These are phyloP conservation scores for Pseudognaphalium luteoalbum DNA, from an alignment of 129 eudicot species.

Conservation along the genomic window DNA sequence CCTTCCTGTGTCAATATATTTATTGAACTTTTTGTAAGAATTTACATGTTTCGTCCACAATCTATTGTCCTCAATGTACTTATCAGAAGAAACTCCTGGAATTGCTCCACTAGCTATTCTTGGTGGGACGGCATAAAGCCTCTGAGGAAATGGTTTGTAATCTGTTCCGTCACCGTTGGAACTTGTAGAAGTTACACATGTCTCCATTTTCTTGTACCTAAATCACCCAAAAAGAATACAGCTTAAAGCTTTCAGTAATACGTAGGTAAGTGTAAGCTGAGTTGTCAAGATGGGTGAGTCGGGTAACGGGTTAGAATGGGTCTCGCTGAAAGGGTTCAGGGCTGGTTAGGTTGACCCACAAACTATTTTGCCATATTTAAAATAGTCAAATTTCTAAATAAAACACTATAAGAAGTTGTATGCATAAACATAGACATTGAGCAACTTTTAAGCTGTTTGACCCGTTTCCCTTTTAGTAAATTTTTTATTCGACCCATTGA, in stretches of 20 bases:
- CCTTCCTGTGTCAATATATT: constrained; percentile 26
- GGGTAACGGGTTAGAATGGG: background rate
- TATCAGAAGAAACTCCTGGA: constrained; percentile 35
- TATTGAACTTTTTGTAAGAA: constrained; percentile 25
- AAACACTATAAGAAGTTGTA: background rate
- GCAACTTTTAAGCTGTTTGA: background rate
- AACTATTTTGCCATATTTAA: background rate
- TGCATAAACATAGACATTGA: background rate
- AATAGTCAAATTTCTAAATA: background rate
- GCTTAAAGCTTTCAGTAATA: background rate
- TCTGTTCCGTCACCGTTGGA: constrained; percentile 3
- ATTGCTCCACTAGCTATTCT: constrained; percentile 30
- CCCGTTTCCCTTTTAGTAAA: background rate
- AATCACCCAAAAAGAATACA: background rate
- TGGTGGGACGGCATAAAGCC: constrained; percentile 36
- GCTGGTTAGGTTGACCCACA: background rate
- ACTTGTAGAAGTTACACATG: constrained; percentile 26
- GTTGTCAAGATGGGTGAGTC: background rate
- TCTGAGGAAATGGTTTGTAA: constrained; percentile 29
- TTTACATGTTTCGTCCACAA: constrained; percentile 37
- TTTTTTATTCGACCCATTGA: background rate
- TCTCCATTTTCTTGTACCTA: constrained; percentile 42
- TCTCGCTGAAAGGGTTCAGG: background rate
- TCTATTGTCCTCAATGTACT: constrained; percentile 23
- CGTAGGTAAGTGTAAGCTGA: background rate